These are phyloP conservation scores for Spizellomyces sp. DNA, from an alignment of 192 early-diverging fungal genomes.

Conservation along the genomic window DNA sequence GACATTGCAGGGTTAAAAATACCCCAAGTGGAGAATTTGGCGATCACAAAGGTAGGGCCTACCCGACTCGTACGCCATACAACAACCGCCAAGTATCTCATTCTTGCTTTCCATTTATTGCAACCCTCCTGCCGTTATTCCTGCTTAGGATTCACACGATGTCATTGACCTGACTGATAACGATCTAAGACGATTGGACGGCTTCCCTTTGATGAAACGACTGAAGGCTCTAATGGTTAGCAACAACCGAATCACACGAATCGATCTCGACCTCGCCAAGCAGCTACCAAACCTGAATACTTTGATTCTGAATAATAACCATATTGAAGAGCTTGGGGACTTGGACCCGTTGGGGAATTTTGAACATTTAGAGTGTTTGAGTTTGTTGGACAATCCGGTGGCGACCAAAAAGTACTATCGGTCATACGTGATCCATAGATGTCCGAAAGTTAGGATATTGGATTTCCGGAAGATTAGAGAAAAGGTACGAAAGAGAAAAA, in stretches of 20 bases:
- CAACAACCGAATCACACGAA: constrained; percentile 87
- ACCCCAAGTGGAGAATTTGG: constrained; percentile 90
- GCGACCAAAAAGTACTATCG: constrained; percentile 80
- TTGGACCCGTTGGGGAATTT: constrained; percentile 69
- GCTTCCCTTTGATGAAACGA: constrained; percentile 83
- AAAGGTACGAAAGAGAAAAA: constrained; percentile 43
- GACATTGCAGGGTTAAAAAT: constrained; percentile 73
- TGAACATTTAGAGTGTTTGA: constrained; percentile 57
- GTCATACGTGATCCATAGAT: constrained; percentile 72
- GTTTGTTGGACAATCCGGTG: constrained; percentile 90
- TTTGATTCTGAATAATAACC: constrained; percentile 88
- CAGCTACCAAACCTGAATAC: constrained; percentile 77
- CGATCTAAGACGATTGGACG: constrained; percentile 79
- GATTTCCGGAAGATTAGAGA: constrained; percentile 83
- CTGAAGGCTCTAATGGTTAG: constrained; percentile 75
- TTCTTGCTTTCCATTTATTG: constrained; percentile 4
- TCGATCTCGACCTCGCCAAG: constrained; percentile 68
- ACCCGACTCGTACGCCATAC: not conserved
- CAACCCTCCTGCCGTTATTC: not conserved
- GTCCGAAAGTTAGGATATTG: constrained; percentile 76
- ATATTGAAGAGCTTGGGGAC: constrained; percentile 80
- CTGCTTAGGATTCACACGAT: constrained; percentile 84
- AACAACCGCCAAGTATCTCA: not conserved
- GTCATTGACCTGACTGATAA: constrained; percentile 93
- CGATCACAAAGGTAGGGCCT: constrained; percentile 80